Percentiles rank a stretch among this genome's conserved stretches.
phyloP scores from a whole-genome alignment of 1,284 basidiomycete genomes.

The Moniliophthora roreri region DNA sequence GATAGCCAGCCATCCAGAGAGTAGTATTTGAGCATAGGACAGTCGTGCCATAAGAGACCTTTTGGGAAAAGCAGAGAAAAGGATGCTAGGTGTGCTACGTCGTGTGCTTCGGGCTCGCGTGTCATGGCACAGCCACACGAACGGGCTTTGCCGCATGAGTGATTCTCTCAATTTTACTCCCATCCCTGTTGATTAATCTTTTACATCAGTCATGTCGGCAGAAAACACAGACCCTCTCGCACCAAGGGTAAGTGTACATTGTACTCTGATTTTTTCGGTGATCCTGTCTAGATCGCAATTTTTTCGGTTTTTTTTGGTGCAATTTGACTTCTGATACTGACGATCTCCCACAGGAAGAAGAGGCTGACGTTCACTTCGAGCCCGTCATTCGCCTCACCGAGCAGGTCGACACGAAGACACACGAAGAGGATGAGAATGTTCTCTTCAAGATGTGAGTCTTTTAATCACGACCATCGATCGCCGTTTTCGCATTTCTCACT shows the following conservation, averaged over 20 bases:
- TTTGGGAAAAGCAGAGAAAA: background rate
- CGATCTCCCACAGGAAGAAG: slow-evolving; percentile 63
- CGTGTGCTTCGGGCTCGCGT: slow-evolving; percentile 11
- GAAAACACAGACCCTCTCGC: slow-evolving; percentile 65
- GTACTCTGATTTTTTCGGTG: background rate
- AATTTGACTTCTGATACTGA: slow-evolving; percentile 2
- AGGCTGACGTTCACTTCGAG: slow-evolving; percentile 91
- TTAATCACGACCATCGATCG: slow-evolving; percentile 31
- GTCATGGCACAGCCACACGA: slow-evolving; percentile 5
- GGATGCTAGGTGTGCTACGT: slow-evolving; percentile 12
- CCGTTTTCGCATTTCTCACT: slow-evolving; percentile 13
- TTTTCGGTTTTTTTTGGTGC: slow-evolving; percentile 10
- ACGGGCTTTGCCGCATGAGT: slow-evolving; percentile 1
- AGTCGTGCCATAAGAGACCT: slow-evolving; percentile 35
- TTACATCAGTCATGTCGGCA: slow-evolving; percentile 44
- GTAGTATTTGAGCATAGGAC: slow-evolving; percentile 31
- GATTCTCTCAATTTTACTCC: slow-evolving; percentile 30
- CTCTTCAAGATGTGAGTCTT: slow-evolving; percentile 92
- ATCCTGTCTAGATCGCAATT: background rate
- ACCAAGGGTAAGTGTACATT: slow-evolving; percentile 55
- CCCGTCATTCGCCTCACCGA: slow-evolving; percentile 98
- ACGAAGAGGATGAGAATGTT: slow-evolving; percentile 93
- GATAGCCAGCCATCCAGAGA: slow-evolving; percentile 38
- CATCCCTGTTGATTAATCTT: slow-evolving; percentile 24
- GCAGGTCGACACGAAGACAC: slow-evolving; percentile 92